These are phyloP conservation scores for Cladorrhinum sp. DNA, from an alignment of 2,329 filamentous ascomycete species.

Conservation along the genomic window DNA sequence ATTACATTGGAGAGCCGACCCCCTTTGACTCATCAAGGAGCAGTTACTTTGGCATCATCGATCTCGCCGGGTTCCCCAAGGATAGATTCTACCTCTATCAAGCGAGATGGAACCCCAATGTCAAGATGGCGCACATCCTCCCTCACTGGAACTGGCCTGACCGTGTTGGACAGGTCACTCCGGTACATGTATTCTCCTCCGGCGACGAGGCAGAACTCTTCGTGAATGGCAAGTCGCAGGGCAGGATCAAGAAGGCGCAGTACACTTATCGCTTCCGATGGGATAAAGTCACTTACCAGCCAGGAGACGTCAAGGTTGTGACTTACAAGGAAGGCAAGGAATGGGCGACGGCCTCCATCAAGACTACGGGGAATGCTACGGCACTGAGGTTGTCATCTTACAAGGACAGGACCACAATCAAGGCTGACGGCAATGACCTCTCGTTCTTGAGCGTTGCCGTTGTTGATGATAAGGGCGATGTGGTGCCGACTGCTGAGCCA, in stretches of 20 bases:
- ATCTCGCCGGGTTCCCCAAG: conserved; percentile 56
- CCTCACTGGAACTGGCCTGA: conserved; percentile 57
- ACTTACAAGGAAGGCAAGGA: conserved; percentile 45
- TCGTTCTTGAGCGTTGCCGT: conserved; percentile 46
- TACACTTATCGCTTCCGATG: conserved; percentile 50
- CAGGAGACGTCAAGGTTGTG: conserved; percentile 46
- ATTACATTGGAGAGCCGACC: conserved; percentile 31
- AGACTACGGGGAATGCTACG: conserved; percentile 41
- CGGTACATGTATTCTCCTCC: conserved; percentile 52
- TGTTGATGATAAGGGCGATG: conserved; percentile 41
- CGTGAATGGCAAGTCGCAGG: conserved; percentile 47
- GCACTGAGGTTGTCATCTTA: conserved; percentile 37
- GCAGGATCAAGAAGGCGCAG: conserved; percentile 36
- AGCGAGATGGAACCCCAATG: conserved; percentile 48
- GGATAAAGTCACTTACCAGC: conserved; percentile 48
- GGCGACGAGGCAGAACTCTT: conserved; percentile 55
- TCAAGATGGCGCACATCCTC: conserved; percentile 49
- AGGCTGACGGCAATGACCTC: conserved; percentile 44
- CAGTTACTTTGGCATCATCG: conserved; percentile 56
- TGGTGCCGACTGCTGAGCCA: conserved; percentile 43
- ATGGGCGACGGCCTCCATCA: conserved; percentile 44
- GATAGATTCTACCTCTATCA: conserved; percentile 56
- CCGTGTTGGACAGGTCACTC: conserved; percentile 45
- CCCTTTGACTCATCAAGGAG: conserved; percentile 44
- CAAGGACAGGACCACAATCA: conserved; percentile 38